Base-by-base conservation (phyloP, 768 basidiomycete species). In the Boletus huronensis region DNA sequence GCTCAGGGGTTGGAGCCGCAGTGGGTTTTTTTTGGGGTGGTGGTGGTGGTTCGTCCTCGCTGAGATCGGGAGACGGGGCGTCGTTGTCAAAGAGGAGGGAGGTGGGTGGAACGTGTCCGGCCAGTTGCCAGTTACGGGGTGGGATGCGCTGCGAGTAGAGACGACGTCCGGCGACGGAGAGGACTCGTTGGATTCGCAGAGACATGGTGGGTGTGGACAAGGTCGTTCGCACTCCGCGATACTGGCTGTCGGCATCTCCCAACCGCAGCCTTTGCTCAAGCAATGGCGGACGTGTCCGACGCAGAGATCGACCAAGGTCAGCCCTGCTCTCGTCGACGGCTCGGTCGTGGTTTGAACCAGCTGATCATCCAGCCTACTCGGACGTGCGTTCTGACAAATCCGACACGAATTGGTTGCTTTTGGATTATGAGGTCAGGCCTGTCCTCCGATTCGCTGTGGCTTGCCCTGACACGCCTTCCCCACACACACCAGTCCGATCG, bases 361-460 rank as follows among this genome's bases (percentile, higher is more conserved):
- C 42, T 29, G 39, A 39, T 43, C 29, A 3, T 38, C 38, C 68
- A 92, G 95, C 93, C 31, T 96, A 97, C 79, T 77, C 82, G 70
- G 89, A 93, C 61, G 87, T 97, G 51, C 86, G 94, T 60, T 79
- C 77, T 58, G 85, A 91, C 79, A 93, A 93, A 67, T 79, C 85
- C 36, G 88, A 90, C 29, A 89, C 84, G 31, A 97, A 90, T 70
- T 98, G 93, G 93, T 67, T 95, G 42, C 77, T 98, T 53, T 74
- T 97, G 54, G 90, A 96, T 69, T 98, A 98, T 70, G 87, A 88
- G 77, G 86, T 84, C 60, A 66, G 78, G 28, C n/a, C n/a, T n/a
- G n/a, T n/a, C n/a, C n/a, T n/a, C n/a, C n/a, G n/a, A n/a, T 47
- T 53, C 34, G n/a, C 49, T 35, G 16, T 39, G 54, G 48, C 39